Evolutionary conservation across 768 basidiomycete species (phyloP).

Genomic region (Imleria badia): DNA sequence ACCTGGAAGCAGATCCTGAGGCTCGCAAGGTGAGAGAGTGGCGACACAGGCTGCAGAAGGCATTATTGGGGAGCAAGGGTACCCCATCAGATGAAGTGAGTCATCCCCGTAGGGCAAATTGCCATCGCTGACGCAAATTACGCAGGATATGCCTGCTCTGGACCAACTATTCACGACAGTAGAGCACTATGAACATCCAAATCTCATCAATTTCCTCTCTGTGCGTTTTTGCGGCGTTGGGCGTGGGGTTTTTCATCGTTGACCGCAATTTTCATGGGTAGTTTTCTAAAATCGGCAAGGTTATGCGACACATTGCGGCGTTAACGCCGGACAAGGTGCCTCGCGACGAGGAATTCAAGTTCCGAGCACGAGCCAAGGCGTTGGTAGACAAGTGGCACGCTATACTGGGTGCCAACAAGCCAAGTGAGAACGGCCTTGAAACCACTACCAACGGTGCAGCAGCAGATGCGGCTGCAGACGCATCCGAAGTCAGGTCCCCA

Average conservation of each 20-base stretch:
- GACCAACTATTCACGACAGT: slow-evolving; percentile 74
- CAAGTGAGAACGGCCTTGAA: slow-evolving; percentile 32
- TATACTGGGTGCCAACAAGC: slow-evolving; percentile 35
- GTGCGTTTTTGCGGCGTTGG: slow-evolving; percentile 35
- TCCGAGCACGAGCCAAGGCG: slow-evolving; percentile 48
- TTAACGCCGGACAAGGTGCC: slow-evolving; percentile 44
- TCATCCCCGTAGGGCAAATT: slow-evolving; percentile 6
- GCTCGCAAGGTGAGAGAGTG: slow-evolving; percentile 82
- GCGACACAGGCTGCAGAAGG: slow-evolving; percentile 91
- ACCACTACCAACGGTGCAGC: slow-evolving; percentile 26
- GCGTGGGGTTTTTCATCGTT: slow-evolving; percentile 6
- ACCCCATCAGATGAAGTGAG: slow-evolving; percentile 65
- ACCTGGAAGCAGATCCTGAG: slow-evolving; percentile 55
- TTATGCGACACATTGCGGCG: slow-evolving; percentile 61
- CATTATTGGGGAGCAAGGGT: slow-evolving; percentile 67
- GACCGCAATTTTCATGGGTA: slow-evolving; percentile 13
- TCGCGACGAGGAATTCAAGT: slow-evolving; percentile 51
- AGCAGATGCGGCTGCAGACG: slow-evolving; percentile 18
- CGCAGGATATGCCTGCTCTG: slow-evolving; percentile 73
- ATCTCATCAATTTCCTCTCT: slow-evolving; percentile 65
- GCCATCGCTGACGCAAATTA: slow-evolving; percentile 7
- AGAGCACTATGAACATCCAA: slow-evolving; percentile 74
- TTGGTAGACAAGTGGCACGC: slow-evolving; percentile 49
- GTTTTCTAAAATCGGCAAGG: slow-evolving; percentile 55
- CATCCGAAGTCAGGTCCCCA: slow-evolving; percentile 27